These are phyloP conservation scores for Raphanus hybrid DNA, from an alignment of 441 rosid species.

Conservation along the genomic window DNA sequence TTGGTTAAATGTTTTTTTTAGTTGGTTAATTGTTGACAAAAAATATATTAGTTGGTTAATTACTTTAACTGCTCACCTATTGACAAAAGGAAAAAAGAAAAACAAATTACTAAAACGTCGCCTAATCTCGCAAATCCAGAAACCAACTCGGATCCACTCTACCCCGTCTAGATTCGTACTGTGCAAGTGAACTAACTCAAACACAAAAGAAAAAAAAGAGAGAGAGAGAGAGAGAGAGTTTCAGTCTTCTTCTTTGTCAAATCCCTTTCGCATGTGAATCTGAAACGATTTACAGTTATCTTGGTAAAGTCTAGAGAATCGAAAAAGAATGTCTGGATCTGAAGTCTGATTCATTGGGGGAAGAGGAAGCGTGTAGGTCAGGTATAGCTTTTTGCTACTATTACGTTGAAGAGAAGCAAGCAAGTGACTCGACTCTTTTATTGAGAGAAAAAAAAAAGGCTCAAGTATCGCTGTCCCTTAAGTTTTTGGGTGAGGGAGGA, in stretches of 20 bases:
- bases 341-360: constrained; percentile 26
- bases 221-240: constrained; percentile 18
- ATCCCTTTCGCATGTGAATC: constrained; percentile 24
- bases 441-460: background rate
- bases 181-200: constrained; percentile 39
- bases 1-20: constrained; percentile 8
- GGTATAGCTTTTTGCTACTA: constrained; percentile 10
- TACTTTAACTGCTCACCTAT: background rate
- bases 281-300: constrained; percentile 8
- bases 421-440: background rate
- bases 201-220: constrained; percentile 7
- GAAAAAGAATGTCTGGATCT: constrained; percentile 34
- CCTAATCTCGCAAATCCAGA: constrained; percentile 23
- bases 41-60: constrained; percentile 10
- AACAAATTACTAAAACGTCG: background rate
- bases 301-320: constrained; percentile 15
- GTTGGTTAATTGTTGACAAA: constrained; percentile 1
- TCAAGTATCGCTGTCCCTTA: constrained; percentile 19
- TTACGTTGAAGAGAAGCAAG: constrained; percentile 40
- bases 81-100: background rate
- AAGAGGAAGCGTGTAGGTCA: constrained; percentile 39
- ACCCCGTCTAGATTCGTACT: constrained; percentile 30
- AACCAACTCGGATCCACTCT: background rate
- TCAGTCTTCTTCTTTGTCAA: constrained; percentile 10
- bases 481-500: background rate